Percentiles rank a stretch among this genome's conserved stretches.
These are phyloP conservation scores for Globisporangium uncinulatum DNA, from an alignment of 352 stramenopile species.

Conservation along the genomic window DNA sequence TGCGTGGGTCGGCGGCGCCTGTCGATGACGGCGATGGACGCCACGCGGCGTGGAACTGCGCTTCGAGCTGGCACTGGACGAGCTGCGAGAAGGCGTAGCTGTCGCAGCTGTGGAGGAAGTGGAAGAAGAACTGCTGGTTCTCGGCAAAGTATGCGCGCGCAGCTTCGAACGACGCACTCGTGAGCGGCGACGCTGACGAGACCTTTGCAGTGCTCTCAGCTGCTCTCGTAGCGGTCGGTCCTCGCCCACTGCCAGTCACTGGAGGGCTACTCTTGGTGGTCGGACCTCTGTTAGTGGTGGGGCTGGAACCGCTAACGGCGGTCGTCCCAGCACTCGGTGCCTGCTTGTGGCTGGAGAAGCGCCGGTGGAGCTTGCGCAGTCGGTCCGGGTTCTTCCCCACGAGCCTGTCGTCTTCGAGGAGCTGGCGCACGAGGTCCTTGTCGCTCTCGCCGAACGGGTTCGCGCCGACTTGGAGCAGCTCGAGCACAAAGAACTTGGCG, in stretches of 20 bases:
- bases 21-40: conserved; percentile 13
- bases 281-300: neutral
- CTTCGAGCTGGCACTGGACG: conserved; percentile 48
- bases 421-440: conserved; percentile 63
- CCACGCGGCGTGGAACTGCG: conserved; percentile 36
- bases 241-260: neutral
- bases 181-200: neutral
- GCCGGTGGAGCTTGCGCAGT: conserved; percentile 61
- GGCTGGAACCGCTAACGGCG: neutral
- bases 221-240: conserved; percentile 2
- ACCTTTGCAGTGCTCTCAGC: conserved; percentile 11
- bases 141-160: conserved; percentile 46
- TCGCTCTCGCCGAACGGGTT: conserved; percentile 70
- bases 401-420: conserved; percentile 65
- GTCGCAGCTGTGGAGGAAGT: conserved; percentile 61
- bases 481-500: conserved; percentile 64
- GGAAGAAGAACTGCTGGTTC: conserved; percentile 73
- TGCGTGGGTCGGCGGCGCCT: conserved; percentile 33
- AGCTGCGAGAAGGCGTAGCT: conserved; percentile 59
- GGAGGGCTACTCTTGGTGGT: neutral
- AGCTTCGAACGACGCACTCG: conserved; percentile 21
- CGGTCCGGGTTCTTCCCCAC: conserved; percentile 61
- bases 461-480: conserved; percentile 58
- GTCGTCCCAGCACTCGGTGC: neutral
- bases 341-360: conserved; percentile 53